Evolutionary conservation across 75 land plant species (phyloP).

Genomic region (Gnetum montanum): DNA sequence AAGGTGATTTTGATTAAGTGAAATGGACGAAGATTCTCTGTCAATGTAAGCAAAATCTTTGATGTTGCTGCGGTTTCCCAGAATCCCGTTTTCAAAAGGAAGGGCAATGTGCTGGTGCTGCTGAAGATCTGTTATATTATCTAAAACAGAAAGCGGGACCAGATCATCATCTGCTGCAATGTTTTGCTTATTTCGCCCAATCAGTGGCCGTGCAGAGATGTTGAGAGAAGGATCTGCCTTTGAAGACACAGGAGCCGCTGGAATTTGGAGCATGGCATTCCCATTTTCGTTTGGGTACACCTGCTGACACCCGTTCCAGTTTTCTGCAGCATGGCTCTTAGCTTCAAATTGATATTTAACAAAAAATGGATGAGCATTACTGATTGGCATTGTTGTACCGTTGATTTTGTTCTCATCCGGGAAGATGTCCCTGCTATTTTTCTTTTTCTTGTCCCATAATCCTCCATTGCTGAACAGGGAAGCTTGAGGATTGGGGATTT

Average conservation of each 20-base stretch:
- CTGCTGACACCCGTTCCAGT: slow-evolving; percentile 3
- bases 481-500: too few relatives aligned
- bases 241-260: neutral
- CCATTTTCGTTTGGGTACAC: slow-evolving; percentile 11
- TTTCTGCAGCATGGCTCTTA: neutral
- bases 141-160: neutral
- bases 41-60: neutral
- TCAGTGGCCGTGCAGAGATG: slow-evolving; percentile 36
- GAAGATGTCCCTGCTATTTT: too few relatives aligned
- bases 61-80: slow-evolving; percentile 1
- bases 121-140: neutral
- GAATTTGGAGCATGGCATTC: neutral
- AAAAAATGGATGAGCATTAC: too few relatives aligned
- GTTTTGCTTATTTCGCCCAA: slow-evolving; percentile 11
- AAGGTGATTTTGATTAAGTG: neutral
- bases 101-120: neutral
- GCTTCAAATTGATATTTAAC: too few relatives aligned
- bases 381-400: too few relatives aligned
- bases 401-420: too few relatives aligned
- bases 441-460: too few relatives aligned
- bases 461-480: too few relatives aligned
- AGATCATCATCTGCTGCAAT: slow-evolving; percentile 10
- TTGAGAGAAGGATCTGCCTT: slow-evolving; percentile 17
- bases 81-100: neutral
- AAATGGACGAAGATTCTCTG: neutral